phyloP scores from a whole-genome alignment of 352 stramenopile species.

The Pythium apleroticum region DNA sequence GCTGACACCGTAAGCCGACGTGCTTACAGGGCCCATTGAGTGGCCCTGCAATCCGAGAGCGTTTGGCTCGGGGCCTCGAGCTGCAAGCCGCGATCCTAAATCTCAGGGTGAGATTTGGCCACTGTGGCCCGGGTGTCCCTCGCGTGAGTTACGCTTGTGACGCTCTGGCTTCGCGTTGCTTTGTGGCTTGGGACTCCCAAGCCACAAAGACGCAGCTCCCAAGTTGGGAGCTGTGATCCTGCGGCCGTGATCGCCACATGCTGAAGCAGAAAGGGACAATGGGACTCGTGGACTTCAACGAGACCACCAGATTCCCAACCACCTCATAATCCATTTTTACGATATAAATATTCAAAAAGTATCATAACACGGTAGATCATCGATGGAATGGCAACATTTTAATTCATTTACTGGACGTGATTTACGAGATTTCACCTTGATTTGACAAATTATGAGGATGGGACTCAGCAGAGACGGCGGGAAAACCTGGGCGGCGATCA shows the following conservation, averaged over 20 bases:
- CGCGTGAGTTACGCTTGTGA: background rate
- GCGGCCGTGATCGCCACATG: background rate
- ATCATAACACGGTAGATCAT: background rate
- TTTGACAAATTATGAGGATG: background rate
- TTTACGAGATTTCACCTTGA: background rate
- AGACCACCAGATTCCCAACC: background rate
- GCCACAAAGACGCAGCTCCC: too few species aligned
- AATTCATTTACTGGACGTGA: background rate
- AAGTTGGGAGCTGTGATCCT: background rate
- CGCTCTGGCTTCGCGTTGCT: background rate
- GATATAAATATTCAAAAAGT: too few species aligned
- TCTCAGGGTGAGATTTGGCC: background rate
- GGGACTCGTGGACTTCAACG: background rate
- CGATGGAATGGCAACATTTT: background rate
- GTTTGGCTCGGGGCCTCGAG: background rate
- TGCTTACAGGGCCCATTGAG: background rate
- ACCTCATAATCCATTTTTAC: too few species aligned
- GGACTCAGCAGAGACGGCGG: background rate
- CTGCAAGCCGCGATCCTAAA: background rate
- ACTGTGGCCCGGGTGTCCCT: too few species aligned
- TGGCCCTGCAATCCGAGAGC: background rate
- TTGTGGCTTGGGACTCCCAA: background rate
- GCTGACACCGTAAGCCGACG: background rate
- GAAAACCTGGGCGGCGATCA: background rate
- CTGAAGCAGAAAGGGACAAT: background rate